Percentiles rank a stretch among this genome's conserved stretches.
phyloP scores from a whole-genome alignment of 1,139 yeast genomes.

The Scheffersomyces illinoinensis region DNA sequence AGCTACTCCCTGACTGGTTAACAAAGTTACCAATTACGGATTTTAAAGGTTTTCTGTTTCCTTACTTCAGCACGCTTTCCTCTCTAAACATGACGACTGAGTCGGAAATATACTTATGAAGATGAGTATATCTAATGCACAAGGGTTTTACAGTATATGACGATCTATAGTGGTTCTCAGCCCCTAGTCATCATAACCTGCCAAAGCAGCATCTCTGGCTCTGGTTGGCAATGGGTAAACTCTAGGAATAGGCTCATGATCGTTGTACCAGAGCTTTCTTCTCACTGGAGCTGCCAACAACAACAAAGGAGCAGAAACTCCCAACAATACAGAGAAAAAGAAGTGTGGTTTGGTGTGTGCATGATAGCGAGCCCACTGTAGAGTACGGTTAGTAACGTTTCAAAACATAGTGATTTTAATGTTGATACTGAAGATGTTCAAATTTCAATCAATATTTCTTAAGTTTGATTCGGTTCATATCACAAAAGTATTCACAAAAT shows the following conservation, averaged over 20 bases:
- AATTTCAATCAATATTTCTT: not conserved
- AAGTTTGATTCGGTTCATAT: not conserved
- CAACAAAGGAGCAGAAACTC: conserved; percentile 66
- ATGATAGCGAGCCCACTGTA: conserved; percentile 74
- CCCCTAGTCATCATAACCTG: conserved; percentile 57
- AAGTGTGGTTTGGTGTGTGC: conserved; percentile 81
- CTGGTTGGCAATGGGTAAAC: conserved; percentile 69
- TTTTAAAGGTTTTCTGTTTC: no score
- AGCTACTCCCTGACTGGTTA: not conserved
- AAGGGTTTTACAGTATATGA: not conserved
- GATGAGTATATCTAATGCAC: not conserved
- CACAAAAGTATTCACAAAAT: not conserved
- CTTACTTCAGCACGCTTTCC: not conserved
- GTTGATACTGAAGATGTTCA: not conserved
- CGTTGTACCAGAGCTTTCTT: conserved; percentile 65
- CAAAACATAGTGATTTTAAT: no score
- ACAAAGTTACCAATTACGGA: no score
- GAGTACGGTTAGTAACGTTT: conserved; percentile 26
- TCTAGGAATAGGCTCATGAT: conserved; percentile 67
- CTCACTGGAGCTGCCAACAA: conserved; percentile 68
- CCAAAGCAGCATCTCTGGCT: conserved; percentile 49
- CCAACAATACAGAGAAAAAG: conserved; percentile 68
- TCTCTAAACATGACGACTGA: not conserved
- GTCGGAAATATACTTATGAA: not conserved
- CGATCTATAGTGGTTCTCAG: not conserved